Evolutionary conservation across 2,329 filamentous ascomycete species (phyloP), one percentile per base, ranked within the genome.

Genomic region (Fusarium compactum): DNA sequence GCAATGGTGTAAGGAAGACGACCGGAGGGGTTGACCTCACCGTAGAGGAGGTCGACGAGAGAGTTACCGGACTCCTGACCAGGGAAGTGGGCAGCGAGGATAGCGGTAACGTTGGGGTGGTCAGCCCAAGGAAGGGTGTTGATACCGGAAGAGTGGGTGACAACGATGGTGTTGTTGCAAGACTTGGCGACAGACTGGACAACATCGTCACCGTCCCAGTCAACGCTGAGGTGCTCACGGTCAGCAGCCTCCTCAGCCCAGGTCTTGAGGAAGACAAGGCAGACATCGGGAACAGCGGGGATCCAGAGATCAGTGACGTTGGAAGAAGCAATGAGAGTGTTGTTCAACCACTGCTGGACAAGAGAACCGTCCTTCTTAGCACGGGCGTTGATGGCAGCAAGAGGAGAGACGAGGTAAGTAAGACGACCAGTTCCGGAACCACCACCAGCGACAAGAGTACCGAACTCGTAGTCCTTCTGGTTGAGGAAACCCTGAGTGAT

Each of bases 1-100:
- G 90, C 90, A 72, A 92, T 87, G n/a, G 90, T 92, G 80, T 92
- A 93, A 6, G 91, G 90, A 12, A 93, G 83, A 70, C 90, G 89
- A 10, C 91, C 91, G 62, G 87, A 90, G 25, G 91, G 91, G 41
- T 89, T 90, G 57, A 87, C 85, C 55, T 90, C 87, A 62, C 91
- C 91, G 74, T 89, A 93, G 5, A 94, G 83, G 38, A 94, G 80
- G 71, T 91, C 88, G 40, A 87, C 86, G 18, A 94, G 81, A 2
- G 90, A 89, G 72, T 89, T 84, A 27, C 91, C 91, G 3, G 89
- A 89, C 80, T 92, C 90, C 74, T 93, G 90, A 11, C 91, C 91
- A 0, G 91, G 91, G 16, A 92, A 86, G 77, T 92, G 90, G 30
- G 91, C 91, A 32, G 91, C 85, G 24, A 93, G 78, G 15, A 93